These are phyloP conservation scores for Fagus crenata DNA, from an alignment of 306 rosid species.

Conservation along the genomic window DNA sequence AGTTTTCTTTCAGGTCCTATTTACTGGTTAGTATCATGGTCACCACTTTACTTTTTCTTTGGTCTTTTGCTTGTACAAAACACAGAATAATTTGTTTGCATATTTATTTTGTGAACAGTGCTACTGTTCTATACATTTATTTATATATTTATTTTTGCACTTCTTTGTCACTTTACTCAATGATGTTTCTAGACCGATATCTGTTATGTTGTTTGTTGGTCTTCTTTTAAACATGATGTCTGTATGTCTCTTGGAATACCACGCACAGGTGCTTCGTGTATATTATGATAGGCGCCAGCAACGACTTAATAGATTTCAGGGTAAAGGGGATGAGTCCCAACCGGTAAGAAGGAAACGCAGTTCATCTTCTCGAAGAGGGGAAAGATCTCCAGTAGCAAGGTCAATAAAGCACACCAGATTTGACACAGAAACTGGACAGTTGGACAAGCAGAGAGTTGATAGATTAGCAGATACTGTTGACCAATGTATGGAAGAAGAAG, in stretches of 20 bases:
- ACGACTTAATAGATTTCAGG: constrained; percentile 46
- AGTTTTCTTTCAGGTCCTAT: background rate
- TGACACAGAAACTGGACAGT: constrained; percentile 42
- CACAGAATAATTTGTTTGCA: background rate
- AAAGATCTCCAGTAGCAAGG: constrained; percentile 42
- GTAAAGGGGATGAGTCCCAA: constrained; percentile 35
- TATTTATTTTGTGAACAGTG: background rate
- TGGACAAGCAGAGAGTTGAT: constrained; percentile 29
- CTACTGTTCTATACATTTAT: background rate
- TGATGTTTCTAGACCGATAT: constrained; percentile 14
- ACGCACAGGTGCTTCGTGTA: constrained; percentile 75
- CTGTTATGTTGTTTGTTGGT: constrained; percentile 15
- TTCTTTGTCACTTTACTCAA: background rate
- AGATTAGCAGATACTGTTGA: constrained; percentile 30
- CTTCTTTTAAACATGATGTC: background rate
- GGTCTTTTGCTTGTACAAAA: background rate
- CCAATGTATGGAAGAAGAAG: constrained; percentile 39
- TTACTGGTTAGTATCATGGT: background rate
- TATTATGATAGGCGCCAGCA: constrained; percentile 57
- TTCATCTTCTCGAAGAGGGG: constrained; percentile 45
- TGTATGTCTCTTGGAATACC: constrained; percentile 12
- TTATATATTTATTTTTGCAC: background rate
- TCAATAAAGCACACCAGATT: constrained; percentile 44
- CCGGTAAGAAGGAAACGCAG: constrained; percentile 27
- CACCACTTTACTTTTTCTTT: background rate